phyloP scores from a whole-genome alignment of 2,329 filamentous ascomycete species.

The Cordyceps cateniannulata region DNA sequence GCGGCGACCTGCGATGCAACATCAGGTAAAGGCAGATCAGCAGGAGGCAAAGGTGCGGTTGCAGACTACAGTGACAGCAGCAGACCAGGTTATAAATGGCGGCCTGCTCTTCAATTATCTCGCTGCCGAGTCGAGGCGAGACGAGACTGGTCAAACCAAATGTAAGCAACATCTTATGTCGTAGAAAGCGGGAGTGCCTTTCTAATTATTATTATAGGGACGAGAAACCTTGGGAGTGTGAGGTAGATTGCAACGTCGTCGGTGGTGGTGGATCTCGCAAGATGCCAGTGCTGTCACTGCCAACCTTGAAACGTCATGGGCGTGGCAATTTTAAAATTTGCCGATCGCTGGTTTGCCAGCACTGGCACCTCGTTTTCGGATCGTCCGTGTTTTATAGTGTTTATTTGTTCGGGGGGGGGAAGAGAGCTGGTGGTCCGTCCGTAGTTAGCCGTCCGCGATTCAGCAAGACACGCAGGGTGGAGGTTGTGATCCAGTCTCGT shows the following conservation, averaged over 20 bases:
- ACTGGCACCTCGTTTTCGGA: conserved; percentile 2
- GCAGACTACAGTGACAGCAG: background rate
- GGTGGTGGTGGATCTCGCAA: conserved; percentile 1
- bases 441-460: background rate
- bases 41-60: background rate
- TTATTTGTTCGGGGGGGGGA: background rate
- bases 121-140: no score
- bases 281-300: background rate
- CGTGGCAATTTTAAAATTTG: conserved; percentile 7
- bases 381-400: background rate
- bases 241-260: background rate
- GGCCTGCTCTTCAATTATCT: no score
- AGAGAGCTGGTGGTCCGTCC: background rate
- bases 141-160: background rate
- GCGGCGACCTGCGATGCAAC: background rate
- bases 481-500: background rate
- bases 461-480: background rate
- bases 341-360: background rate
- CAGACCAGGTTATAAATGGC: background rate
- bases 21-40: background rate
- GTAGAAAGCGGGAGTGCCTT: background rate
- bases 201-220: background rate
- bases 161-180: background rate
- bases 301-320: background rate
- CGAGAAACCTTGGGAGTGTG: background rate